Base-by-base conservation (phyloP, 192 early-diverging fungal genomes). In the Coemansia sp. region DNA sequence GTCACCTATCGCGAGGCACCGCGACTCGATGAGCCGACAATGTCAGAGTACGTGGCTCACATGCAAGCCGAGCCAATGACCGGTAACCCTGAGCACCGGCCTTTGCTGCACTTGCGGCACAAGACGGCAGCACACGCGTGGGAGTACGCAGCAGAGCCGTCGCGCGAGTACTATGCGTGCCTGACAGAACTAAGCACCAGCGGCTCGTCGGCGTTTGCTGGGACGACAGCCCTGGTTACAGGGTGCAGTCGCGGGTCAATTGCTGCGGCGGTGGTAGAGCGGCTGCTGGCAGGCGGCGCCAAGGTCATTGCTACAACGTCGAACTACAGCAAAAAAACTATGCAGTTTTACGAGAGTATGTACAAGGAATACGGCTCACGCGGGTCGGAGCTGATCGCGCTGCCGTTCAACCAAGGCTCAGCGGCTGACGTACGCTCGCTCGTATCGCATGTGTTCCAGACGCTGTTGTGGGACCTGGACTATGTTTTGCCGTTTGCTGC, bases 401-500 rank as follows among this genome's bases (percentile, higher is more conserved):
- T 98, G 37, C 96, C 96, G 19, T 98, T 94, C 85, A 98, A 98
- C 80, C 92, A 90, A 64, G 95, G 87, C 62, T 95, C 94, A 1
- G 83, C 87, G 68, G 86, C 90, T 73, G 96, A 98, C 76, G 86
- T 90, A 17, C 77, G 84, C 41, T 72, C 78, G 19, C 77, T 98
- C 6, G 85, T 97, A 37, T 82, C 89, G 69, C 93, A 94, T 82
- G 90, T 96, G 60, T 95, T 94, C 82, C 53, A 21, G 4, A 91
- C 90, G 38, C 86, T 95, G 9, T 84, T 84, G 27, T 92, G 91
- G 90, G 91, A 95, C 84, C 88, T 97, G 68, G 96, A 98, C 86
- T 93, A 89, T 73, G 85, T 98, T 44, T 86, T 98, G 71, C 96
- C 96, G 17, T 98, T 98, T 82, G 96, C 95, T 48, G 96, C 96